These are phyloP conservation scores for Metschnikowia colocasiae DNA, from an alignment of 805 yeast genomes.

Conservation along the genomic window DNA sequence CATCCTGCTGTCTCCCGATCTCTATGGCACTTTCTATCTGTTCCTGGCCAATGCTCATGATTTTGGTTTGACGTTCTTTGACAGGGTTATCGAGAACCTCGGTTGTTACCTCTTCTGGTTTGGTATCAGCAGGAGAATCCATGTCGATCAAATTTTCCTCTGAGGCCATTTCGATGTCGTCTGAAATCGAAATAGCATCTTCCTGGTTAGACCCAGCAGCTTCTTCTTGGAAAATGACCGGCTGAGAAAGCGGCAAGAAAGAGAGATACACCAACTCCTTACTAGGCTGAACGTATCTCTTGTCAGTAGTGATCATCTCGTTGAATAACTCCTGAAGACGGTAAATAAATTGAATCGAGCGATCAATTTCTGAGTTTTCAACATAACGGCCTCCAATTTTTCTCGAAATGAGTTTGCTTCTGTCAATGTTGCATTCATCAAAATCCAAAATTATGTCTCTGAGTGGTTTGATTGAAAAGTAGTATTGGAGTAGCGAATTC, in stretches of 20 bases:
- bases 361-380: conserved; percentile 68
- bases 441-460: conserved; percentile 63
- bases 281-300: conserved; percentile 72
- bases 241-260: conserved; percentile 66
- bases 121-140: neutral
- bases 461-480: conserved; percentile 80
- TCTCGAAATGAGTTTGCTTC: conserved; percentile 28
- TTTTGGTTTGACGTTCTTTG: conserved; percentile 10
- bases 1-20: conserved; percentile 93
- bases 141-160: neutral
- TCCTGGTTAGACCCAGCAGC: conserved; percentile 6
- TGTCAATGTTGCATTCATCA: conserved; percentile 28
- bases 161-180: neutral
- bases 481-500: conserved; percentile 86
- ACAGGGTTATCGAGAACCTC: neutral
- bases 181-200: conserved; percentile 1
- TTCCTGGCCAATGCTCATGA: conserved; percentile 46
- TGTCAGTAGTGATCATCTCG: conserved; percentile 60
- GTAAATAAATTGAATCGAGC: conserved; percentile 79
- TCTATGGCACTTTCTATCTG: conserved; percentile 74
- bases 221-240: conserved; percentile 50
- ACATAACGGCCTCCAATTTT: conserved; percentile 87
- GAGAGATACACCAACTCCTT: conserved; percentile 86
- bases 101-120: conserved; percentile 1
- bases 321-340: conserved; percentile 66